Evolutionary conservation across 345 rosid species (phyloP).

Genomic region (Erodium maritimum): DNA sequence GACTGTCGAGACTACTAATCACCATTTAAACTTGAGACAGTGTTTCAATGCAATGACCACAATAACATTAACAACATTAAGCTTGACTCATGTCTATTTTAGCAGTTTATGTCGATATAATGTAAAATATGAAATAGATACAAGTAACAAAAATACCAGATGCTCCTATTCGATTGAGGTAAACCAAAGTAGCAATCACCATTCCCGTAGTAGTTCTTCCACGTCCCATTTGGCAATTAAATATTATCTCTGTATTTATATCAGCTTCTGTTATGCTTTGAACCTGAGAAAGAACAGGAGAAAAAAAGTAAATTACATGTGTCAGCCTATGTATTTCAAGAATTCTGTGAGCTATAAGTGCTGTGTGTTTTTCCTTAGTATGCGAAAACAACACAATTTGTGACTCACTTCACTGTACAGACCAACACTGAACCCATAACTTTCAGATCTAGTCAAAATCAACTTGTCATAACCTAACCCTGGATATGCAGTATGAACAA

Average conservation of each 20-base stretch:
- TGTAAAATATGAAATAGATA: not conserved
- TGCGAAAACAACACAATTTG: not conserved
- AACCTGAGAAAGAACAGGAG: constrained; percentile 37
- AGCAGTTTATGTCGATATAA: not conserved
- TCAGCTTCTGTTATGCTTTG: constrained; percentile 70
- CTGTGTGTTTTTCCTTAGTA: not conserved
- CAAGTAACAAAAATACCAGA: constrained; percentile 49
- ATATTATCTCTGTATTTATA: constrained; percentile 58
- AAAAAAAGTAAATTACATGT: constrained; percentile 3
- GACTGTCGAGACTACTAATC: not conserved
- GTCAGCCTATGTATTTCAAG: not conserved
- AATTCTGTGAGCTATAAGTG: not conserved
- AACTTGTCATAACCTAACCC: not conserved
- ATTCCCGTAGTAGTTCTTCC: constrained; percentile 98
- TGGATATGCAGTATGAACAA: too few relatives aligned
- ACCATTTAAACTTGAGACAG: not conserved
- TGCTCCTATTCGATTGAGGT: constrained; percentile 81
- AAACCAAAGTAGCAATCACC: constrained; percentile 91
- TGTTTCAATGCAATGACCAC: not conserved
- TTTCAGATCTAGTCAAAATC: not conserved
- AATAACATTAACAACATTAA: not conserved
- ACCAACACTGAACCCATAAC: not conserved
- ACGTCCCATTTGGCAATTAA: constrained; percentile 99
- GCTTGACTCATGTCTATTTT: not conserved
- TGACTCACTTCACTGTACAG: not conserved